Conservation (phyloP, 2,329 filamentous ascomycete genomes). For the Penicillium rolfsii region DNA sequence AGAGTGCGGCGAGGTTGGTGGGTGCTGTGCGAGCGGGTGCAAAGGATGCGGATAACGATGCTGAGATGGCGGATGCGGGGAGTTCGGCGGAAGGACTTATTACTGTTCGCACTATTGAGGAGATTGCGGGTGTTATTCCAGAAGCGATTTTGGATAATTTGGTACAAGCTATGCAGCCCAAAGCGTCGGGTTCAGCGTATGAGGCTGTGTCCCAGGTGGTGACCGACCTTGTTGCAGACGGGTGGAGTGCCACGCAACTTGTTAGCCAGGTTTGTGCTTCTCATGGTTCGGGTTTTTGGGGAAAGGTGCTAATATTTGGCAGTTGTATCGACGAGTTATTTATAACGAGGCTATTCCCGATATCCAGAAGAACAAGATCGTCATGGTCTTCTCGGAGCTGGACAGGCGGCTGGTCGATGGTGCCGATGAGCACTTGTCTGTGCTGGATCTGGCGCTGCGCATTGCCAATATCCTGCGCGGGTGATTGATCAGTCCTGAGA, state of each 20-base stretch:
- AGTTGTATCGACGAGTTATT: slow-evolving; percentile 73
- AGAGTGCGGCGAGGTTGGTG: slow-evolving; percentile 88
- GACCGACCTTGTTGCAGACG: slow-evolving; percentile 90
- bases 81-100: slow-evolving; percentile 56
- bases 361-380: slow-evolving; percentile 85
- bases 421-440: slow-evolving; percentile 89
- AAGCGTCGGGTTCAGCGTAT: slow-evolving; percentile 67
- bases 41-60: slow-evolving; percentile 57
- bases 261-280: slow-evolving; percentile 68
- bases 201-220: slow-evolving; percentile 75
- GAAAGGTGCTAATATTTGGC: slow-evolving; percentile 11
- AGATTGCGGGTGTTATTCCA: slow-evolving; percentile 95
- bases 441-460: slow-evolving; percentile 81
- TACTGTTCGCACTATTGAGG: slow-evolving; percentile 80
- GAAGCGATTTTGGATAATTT: slow-evolving; percentile 70
- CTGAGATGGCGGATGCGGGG: slow-evolving; percentile 64
- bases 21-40: slow-evolving; percentile 59
- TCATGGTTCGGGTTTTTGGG: background rate
- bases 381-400: slow-evolving; percentile 85
- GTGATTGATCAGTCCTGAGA: background rate
- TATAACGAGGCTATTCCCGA: slow-evolving; percentile 84
- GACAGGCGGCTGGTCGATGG: slow-evolving; percentile 95
- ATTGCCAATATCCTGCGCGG: slow-evolving; percentile 71
- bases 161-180: slow-evolving; percentile 74
- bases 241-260: slow-evolving; percentile 92